phyloP scores from a whole-genome alignment of 1,284 basidiomycete genomes.

The Irpex sp. region DNA sequence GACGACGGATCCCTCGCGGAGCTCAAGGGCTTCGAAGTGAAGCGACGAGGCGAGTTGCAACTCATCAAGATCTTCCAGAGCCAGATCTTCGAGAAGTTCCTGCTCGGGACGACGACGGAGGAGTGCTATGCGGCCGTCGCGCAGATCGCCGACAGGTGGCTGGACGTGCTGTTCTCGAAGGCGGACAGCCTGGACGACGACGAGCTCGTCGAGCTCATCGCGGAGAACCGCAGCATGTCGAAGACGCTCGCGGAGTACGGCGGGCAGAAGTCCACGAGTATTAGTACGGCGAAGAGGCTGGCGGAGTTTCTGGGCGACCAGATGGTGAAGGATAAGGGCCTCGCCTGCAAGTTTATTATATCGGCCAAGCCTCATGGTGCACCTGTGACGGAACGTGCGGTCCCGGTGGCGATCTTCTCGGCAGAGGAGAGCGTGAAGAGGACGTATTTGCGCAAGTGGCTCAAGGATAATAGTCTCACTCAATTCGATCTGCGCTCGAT shows the following conservation, averaged over 20 bases:
- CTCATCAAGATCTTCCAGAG: slow-evolving; percentile 99
- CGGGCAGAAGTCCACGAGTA: slow-evolving; percentile 96
- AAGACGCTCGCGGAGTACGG: slow-evolving; percentile 96
- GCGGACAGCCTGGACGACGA: slow-evolving; percentile 84
- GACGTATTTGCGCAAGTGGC: slow-evolving; percentile 91
- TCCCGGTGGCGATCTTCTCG: slow-evolving; percentile 98
- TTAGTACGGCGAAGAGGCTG: slow-evolving; percentile 91
- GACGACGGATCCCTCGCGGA: slow-evolving; percentile 96
- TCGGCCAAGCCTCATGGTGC: slow-evolving; percentile 91
- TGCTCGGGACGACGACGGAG: slow-evolving; percentile 87
- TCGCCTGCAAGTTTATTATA: slow-evolving; percentile 99
- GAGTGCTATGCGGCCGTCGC: slow-evolving; percentile 97
- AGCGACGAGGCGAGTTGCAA: slow-evolving; percentile 95
- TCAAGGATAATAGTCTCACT: slow-evolving; percentile 86
- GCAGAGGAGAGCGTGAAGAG: slow-evolving; percentile 90
- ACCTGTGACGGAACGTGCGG: slow-evolving; percentile 94
- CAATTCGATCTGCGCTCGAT: slow-evolving; percentile 94
- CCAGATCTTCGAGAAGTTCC: slow-evolving; percentile 96
- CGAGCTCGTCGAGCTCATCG: slow-evolving; percentile 96
- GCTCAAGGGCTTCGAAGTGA: slow-evolving; percentile 98
- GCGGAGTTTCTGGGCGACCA: slow-evolving; percentile 97
- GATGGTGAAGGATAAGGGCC: slow-evolving; percentile 99
- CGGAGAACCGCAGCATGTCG: slow-evolving; percentile 98
- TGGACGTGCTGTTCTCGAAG: slow-evolving; percentile 89
- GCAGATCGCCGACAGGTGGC: slow-evolving; percentile 93